phyloP scores from a whole-genome alignment of 306 rosid genomes.

The Canavalia ensiformis region DNA sequence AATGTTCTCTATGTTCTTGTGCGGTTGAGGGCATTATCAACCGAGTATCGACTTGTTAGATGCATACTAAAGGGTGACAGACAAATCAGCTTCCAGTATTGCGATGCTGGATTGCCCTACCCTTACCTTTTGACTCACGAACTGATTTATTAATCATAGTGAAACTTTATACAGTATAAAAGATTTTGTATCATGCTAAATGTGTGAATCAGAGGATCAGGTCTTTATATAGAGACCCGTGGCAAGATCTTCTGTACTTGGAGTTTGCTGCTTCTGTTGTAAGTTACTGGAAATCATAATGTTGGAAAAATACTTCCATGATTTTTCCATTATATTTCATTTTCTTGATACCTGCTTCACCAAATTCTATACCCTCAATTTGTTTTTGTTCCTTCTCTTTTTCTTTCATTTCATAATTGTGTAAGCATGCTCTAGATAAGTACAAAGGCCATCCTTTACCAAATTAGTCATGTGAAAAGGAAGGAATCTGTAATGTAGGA shows the following conservation, averaged over 20 bases:
- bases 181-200: background rate
- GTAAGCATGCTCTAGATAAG: background rate
- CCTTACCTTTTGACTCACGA: background rate
- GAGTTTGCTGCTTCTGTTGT: background rate
- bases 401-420: background rate
- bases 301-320: background rate
- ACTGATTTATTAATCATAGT: background rate
- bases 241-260: background rate
- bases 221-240: background rate
- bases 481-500: conserved; percentile 12
- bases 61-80: conserved; percentile 10
- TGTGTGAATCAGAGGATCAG: background rate
- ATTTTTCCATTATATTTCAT: background rate
- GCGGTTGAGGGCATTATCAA: conserved; percentile 1
- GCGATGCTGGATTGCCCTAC: background rate
- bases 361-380: background rate
- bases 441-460: background rate
- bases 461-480: background rate
- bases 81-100: background rate
- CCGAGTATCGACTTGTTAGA: background rate
- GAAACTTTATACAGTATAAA: background rate
- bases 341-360: background rate
- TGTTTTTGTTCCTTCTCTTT: background rate
- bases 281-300: background rate
- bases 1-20: background rate